Evolutionary conservation across 495 filamentous ascomycete species (phyloP).

Genomic region (Podospora australis): DNA sequence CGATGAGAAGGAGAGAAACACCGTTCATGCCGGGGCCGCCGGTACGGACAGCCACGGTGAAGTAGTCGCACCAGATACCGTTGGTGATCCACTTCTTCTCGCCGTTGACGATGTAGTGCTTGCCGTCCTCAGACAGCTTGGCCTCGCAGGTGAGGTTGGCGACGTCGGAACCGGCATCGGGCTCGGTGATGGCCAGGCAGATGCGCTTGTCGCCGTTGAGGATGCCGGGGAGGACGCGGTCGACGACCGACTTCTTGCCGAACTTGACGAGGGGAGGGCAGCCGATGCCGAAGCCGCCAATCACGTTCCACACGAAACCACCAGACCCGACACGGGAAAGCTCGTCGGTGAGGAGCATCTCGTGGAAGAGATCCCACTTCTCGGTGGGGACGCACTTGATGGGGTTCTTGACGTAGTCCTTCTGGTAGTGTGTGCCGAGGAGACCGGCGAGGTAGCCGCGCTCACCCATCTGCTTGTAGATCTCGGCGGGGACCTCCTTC

Average conservation of each 20-base stretch:
- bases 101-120: constrained; percentile 98
- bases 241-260: constrained; percentile 82
- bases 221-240: constrained; percentile 70
- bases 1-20: constrained; percentile 79
- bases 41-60: constrained; percentile 92
- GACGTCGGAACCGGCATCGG: constrained; percentile 65
- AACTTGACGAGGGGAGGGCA: constrained; percentile 87
- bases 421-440: constrained; percentile 74
- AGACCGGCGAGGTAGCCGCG: constrained; percentile 87
- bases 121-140: constrained; percentile 86
- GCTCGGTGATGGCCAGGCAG: constrained; percentile 57
- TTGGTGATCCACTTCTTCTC: constrained; percentile 99
- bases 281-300: constrained; percentile 92
- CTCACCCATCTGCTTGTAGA: constrained; percentile 94
- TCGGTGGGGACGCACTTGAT: constrained; percentile 75
- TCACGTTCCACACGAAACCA: constrained; percentile 96
- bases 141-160: constrained; percentile 94
- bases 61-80: constrained; percentile 93
- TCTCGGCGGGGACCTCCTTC: constrained; percentile 74
- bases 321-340: constrained; percentile 80
- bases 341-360: constrained; percentile 91
- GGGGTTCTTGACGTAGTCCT: constrained; percentile 59
- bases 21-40: constrained; percentile 84
- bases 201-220: constrained; percentile 91
- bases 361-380: constrained; percentile 97